A percentile compares a stretch with the other conserved stretches of the same genome.
Conservation (phyloP, 2,329 filamentous ascomycete species). For the Fusarium pseudonygamai region DNA sequence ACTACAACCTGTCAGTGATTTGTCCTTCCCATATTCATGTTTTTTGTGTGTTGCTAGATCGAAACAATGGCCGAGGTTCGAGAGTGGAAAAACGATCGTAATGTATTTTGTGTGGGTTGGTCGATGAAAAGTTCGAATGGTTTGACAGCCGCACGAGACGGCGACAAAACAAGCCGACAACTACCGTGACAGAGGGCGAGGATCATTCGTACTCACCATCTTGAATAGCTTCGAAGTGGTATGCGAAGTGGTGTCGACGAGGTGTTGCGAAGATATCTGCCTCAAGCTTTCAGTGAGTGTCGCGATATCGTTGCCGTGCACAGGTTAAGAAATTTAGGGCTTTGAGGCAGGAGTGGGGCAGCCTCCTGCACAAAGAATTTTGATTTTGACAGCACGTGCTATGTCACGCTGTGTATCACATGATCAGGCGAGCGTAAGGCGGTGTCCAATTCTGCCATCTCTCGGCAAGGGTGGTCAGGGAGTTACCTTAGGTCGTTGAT, state of each 20-base stretch:
- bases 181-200: conserved; percentile 24
- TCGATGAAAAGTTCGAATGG: conserved; percentile 34
- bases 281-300: conserved; percentile 49
- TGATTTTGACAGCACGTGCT: conserved; percentile 47
- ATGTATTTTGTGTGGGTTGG: conserved; percentile 16
- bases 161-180: conserved; percentile 29
- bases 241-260: conserved; percentile 54
- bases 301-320: conserved; percentile 52
- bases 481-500: conserved; percentile 28
- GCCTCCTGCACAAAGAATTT: conserved; percentile 31
- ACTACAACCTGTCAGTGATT: conserved; percentile 51
- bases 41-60: conserved; percentile 20
- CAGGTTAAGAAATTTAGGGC: conserved; percentile 50
- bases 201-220: conserved; percentile 56
- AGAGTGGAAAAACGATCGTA: conserved; percentile 32
- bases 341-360: conserved; percentile 43
- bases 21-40: conserved; percentile 29
- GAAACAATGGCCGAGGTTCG: conserved; percentile 23
- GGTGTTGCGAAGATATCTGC: conserved; percentile 48
- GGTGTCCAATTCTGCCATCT: conserved; percentile 44
- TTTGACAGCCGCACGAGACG: conserved; percentile 18
- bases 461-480: conserved; percentile 41
- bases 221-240: conserved; percentile 56
- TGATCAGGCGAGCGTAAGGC: conserved; percentile 22
- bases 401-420: conserved; percentile 30